Evolutionary conservation across 2,329 filamentous ascomycete genomes (phyloP).

Genomic region (Diaporthe vaccinii): DNA sequence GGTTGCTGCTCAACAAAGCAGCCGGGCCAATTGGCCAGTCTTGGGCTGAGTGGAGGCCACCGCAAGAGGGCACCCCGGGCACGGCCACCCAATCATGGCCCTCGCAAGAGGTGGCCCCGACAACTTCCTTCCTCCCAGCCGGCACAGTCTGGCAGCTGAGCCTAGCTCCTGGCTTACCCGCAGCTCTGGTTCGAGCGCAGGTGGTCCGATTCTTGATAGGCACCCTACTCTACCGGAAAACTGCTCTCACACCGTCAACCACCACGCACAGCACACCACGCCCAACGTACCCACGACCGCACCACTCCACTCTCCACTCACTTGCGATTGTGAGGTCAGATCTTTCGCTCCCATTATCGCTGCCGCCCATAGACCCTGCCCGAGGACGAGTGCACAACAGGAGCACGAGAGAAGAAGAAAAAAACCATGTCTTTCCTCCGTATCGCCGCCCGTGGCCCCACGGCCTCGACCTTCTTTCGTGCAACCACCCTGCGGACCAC

Average conservation of each 20-base stretch:
- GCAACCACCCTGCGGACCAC: slow-evolving; percentile 71
- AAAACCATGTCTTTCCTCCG: slow-evolving; percentile 67
- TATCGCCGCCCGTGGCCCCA: slow-evolving; percentile 76
- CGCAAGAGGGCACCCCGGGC: not conserved
- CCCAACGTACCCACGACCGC: slow-evolving; percentile 28
- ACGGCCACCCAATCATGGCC: not conserved
- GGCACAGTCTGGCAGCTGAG: slow-evolving; percentile 18
- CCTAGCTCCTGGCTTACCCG: slow-evolving; percentile 20
- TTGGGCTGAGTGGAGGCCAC: not conserved
- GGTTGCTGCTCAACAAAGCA: slow-evolving; percentile 16
- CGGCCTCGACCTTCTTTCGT: slow-evolving; percentile 71
- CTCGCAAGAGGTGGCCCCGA: slow-evolving; percentile 10
- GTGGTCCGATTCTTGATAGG: slow-evolving; percentile 32
- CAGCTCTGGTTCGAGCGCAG: slow-evolving; percentile 29
- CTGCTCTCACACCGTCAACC: slow-evolving; percentile 33
- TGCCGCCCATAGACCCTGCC: slow-evolving; percentile 63
- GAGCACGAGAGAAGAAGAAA: not conserved
- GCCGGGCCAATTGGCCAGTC: slow-evolving; percentile 22
- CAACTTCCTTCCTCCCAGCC: slow-evolving; percentile 27
- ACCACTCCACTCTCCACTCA: slow-evolving; percentile 39
- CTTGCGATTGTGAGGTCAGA: slow-evolving; percentile 44
- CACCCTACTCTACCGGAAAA: slow-evolving; percentile 25
- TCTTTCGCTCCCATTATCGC: slow-evolving; percentile 60
- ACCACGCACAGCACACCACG: slow-evolving; percentile 27
- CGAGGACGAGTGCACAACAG: not conserved